Evolutionary conservation across 2,329 filamentous ascomycete genomes (phyloP).

Genomic region (Teratosphaeria epicoccoides): DNA sequence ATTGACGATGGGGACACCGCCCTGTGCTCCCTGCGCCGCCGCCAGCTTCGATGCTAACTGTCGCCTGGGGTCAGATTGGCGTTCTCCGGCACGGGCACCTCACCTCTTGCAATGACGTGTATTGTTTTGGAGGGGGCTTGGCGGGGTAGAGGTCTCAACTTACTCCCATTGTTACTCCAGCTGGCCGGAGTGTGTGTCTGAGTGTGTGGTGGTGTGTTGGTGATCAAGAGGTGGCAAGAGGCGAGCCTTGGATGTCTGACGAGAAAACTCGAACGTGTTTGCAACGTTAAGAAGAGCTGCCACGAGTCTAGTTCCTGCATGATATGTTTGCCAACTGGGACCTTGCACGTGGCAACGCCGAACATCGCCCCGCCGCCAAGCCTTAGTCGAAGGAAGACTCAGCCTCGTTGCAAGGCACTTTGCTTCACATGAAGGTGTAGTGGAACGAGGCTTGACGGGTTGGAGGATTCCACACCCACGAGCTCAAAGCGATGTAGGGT

Average conservation of each 20-base stretch:
- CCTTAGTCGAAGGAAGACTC: background rate
- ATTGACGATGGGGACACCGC: slow-evolving; percentile 16
- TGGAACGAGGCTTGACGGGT: too few relatives aligned
- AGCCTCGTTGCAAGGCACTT: too few relatives aligned
- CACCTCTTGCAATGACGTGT: background rate
- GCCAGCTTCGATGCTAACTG: slow-evolving; percentile 40
- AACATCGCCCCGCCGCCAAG: background rate
- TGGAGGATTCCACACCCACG: too few relatives aligned
- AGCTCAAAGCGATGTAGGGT: too few relatives aligned
- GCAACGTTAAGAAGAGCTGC: background rate
- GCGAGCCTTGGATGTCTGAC: background rate
- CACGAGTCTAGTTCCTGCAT: background rate
- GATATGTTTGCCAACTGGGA: background rate
- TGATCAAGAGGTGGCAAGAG: background rate
- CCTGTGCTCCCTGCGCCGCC: slow-evolving; percentile 27
- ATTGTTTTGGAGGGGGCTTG: too few relatives aligned
- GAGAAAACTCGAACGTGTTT: background rate
- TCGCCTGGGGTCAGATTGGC: background rate
- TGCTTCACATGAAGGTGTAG: background rate
- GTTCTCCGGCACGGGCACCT: too few relatives aligned
- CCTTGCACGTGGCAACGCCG: background rate
- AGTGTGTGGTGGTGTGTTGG: too few relatives aligned
- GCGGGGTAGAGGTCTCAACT: background rate
- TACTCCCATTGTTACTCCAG: background rate
- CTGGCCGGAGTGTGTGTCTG: background rate